Base-by-base conservation (phyloP, 805 yeast genomes). In the Diddensiella transvaalensis region DNA sequence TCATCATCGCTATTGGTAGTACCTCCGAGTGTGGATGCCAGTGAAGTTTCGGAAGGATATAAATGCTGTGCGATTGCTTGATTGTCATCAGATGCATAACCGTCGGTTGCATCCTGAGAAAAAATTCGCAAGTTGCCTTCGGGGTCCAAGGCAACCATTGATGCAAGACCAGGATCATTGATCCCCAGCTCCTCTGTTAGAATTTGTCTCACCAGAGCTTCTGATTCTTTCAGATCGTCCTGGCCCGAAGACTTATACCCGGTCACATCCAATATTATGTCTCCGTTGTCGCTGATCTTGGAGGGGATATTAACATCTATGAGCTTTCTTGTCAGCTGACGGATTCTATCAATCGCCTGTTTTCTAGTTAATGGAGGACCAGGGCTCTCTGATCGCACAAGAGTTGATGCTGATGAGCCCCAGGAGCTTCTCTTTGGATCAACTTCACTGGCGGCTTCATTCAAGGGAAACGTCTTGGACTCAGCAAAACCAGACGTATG, bases 181-280 rank as follows among this genome's bases (percentile, higher is more conserved):
- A 39, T 29, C 10, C 62, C 60, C 65, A 90, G 74, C 63, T 91
- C 97, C 55, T 87, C 93, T 29, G 79, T 71, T 44, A 91, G 72
- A 37, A 90, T 72, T 56, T 83, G 82, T 57, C 80, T 81, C 50
- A 93, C 78, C 32, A 85, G 70, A 44, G 82, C 82, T 62, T 89
- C 96, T 0, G 95, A 79, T 56, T 80, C 82, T 44, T 82, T 82
- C 36, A 85, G 79, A 63, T 84, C 87, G 62, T 84, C 87, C 44
- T 82, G 85, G 58, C 83, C 88, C 13, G 32, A 26, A 29, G 95
- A 85, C 67, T 90, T 91, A 68, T 93, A 93, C 15, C 99, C 99
- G 58, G 89, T 95, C 83, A 91, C 87, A 68, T 93, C 99, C 40
- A 93, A 70, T 37, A 89, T 78, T 57, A 93, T 74, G 61, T 89